Base-by-base conservation (phyloP, 2,329 filamentous ascomycete genomes). In the Daldinia sp. region DNA sequence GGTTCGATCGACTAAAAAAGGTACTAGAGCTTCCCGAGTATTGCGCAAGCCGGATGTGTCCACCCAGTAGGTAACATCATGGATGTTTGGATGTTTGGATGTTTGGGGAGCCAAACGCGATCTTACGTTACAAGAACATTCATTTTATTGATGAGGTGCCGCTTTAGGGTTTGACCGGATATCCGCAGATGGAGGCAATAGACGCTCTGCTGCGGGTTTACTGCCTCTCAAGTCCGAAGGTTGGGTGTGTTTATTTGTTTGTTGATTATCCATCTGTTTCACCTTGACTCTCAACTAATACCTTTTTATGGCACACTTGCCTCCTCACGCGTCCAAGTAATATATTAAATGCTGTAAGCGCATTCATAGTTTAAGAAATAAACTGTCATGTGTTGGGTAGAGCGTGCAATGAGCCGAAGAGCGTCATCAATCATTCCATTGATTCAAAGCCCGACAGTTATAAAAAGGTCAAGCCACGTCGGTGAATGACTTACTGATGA, bases 1-100 rank as follows among this genome's bases (percentile, higher is more conserved):
- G 30, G 67, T 72, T 73, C 60, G 68, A 68, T 61, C 60, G 67
- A 69, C 51, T 58, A 11, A 41, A 63, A 71, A 70, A 59, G 57
- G 63, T 68, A 68, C 70, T 57, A 37, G 54, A 45, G 25, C 39
- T 15, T 50, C 41, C 52, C 61, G 19, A 61, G 15, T 41, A 48
- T 19, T 66, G 60, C 63, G 58, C 61, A 23, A 57, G 34, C 29
- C 45, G 32, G 60, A 64, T 61, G 63, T 68, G 63, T 66, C 69
- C 65, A 66, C 67, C 58, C 45, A 60, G 66, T 64, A 60, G 58
- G n/a, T n/a, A n/a, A n/a, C n/a, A n/a, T n/a, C n/a, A n/a, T n/a
- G n/a, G n/a, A n/a, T n/a, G n/a, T n/a, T n/a, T n/a, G n/a, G n/a
- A n/a, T n/a, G n/a, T n/a, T n/a, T n/a, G n/a, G 63, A 67, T 63